Base-by-base conservation (phyloP, 2,329 filamentous ascomycete genomes). In the Cercospora sesami region DNA sequence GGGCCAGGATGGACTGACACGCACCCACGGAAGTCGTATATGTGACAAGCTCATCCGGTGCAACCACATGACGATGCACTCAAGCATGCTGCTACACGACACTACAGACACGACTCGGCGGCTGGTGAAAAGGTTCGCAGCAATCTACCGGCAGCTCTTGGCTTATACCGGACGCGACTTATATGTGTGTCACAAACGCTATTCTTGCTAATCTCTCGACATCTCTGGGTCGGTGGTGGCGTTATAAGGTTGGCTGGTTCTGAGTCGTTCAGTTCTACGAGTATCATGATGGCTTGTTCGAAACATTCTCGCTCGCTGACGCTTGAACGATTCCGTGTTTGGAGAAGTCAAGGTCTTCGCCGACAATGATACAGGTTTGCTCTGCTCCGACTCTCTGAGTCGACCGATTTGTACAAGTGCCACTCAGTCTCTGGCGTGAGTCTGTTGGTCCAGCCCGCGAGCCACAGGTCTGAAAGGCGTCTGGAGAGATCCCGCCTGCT, bases 81-180 rank as follows among this genome's bases (percentile, higher is more conserved):
- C 23, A 16, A 16, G 23, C 23, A 28, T 28, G 23, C 23, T 16
- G 12, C 48, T 26, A 28, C 23, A 28, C 21, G 23, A 28, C 48
- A 42, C 16, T 16, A 42, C 16, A 42, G 39, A 48, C 26, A 33
- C 55, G 55, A 31, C 55, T 18, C 31, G 55, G 28, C 55, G 55
- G 6, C 30, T 36, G 55, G 12, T 31, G 55, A 55, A 26, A 55
- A 55, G 48, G 55, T 36, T 59, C 55, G 55, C 55, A 59, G 55
- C 55, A 59, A 59, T 59, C 55, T 59, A 23, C 55, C 55, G 55
- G 55, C 55, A 59, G 55, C 55, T 33, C 18, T 36, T 31, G 55
- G 28, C 31, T 31, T 36, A 31, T 31, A 33, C 55, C n/a, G 26
- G 31, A 59, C 55, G 55, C 55, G 28, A 59, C 55, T 33, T 36